Evolutionary conservation across 2,329 filamentous ascomycete genomes (phyloP), one percentile per base, ranked within the genome.

Genomic region (Trichoderma asperellum): DNA sequence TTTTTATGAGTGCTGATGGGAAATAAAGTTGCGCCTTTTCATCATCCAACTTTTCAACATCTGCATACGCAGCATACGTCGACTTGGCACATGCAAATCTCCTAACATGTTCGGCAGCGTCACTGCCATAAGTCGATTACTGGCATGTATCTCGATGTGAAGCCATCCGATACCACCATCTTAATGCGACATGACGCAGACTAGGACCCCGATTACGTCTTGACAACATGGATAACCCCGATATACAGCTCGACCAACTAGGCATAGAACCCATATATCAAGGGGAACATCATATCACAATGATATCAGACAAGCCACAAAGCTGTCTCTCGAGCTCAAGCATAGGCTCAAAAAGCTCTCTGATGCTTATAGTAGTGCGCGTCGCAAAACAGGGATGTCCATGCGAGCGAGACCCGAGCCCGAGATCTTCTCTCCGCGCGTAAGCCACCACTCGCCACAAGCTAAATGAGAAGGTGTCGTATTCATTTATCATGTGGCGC

Each of bases 401-500:
- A 34, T 35, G 14, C 37, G n/a, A 43, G 52, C 40, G 52, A 57
- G 29, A 49, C 40, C 55, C 63, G 37, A 67, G 64, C 37, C 21
- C 55, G 64, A 32, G 55, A 67, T 37, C 55, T 67, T 24, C 24
- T 58, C 40, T 5, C 47, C 52, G 47, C 35, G 16, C 40, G 29
- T 55, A 61, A 68, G 65, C 66, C 49, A 63, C 49, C 49, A 68
- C 34, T 62, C 27, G 59, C 58, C 66, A 68, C 66, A 57, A 37
- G n/a, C 58, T 62, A 67, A 35, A 24, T 58, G 37, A 10, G 40
- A n/a, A 27, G 66, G 66, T 57, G 49, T 68, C 49, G 66, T 56
- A 27, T 68, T 63, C 58, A 62, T 63, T 57, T 68, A 63, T 62
- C 49, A 63, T 62, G 58, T 68, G 66, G 58, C 66, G 58, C 32